Evolutionary conservation across 2,329 filamentous ascomycete species (phyloP).

Genomic region (Aureobasidium sp.): DNA sequence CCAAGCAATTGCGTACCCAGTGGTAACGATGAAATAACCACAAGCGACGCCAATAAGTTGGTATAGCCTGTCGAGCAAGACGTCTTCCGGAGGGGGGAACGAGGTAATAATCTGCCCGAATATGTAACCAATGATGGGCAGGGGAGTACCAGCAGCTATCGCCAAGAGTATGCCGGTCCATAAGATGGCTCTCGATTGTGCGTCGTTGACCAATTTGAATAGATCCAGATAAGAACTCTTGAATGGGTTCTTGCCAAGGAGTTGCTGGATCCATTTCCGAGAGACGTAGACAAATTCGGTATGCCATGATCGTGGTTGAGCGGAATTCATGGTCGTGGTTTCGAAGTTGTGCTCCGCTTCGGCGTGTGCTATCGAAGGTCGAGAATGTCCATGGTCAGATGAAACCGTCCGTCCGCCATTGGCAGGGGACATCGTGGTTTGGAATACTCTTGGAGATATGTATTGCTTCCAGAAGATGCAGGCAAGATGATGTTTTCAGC

Average conservation of each 20-base stretch:
- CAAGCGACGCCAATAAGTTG: conserved; percentile 41
- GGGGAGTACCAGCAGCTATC: conserved; percentile 34
- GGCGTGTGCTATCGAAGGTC: conserved; percentile 6
- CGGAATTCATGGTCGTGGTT: conserved; percentile 29
- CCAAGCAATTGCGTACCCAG: conserved; percentile 45
- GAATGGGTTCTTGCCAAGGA: conserved; percentile 39
- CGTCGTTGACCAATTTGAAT: conserved; percentile 39
- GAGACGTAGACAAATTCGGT: conserved; percentile 27
- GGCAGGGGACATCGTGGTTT: neutral
- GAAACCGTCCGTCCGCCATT: conserved; percentile 16
- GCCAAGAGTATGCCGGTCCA: conserved; percentile 30
- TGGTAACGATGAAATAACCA: conserved; percentile 45
- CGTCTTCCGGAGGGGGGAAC: conserved; percentile 42
- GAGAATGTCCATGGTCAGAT: conserved; percentile 25
- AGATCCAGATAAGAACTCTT: conserved; percentile 44
- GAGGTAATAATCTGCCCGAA: conserved; percentile 44
- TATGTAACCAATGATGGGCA: conserved; percentile 38
- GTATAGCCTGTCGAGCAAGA: conserved; percentile 34
- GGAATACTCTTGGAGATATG: neutral
- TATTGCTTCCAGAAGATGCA: neutral
- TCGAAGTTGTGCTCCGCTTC: conserved; percentile 27
- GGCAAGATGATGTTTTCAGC: neutral
- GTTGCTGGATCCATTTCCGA: conserved; percentile 31
- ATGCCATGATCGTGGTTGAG: conserved; percentile 29
- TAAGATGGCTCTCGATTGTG: conserved; percentile 33